Evolutionary conservation across 176 grass and related monocot genomes (phyloP), one percentile per base, ranked within the genome.

Genomic region (Oropetium thomaeum): DNA sequence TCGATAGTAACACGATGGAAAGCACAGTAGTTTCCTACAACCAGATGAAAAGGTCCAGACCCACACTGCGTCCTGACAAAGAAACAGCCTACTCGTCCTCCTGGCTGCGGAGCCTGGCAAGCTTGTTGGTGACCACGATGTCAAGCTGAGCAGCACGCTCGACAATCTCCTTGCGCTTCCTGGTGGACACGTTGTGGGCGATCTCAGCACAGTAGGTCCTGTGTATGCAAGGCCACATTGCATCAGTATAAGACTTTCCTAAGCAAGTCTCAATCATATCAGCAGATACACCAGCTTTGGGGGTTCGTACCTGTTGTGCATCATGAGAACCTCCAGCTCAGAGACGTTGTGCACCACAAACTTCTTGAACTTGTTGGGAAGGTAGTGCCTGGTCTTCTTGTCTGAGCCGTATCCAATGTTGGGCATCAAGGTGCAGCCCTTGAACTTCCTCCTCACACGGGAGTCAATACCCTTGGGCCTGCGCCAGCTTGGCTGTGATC

Each of bases 391-490:
- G 34, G 92, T 96, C 74, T 71, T 77, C 80, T 96, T 96, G 78
- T 92, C 92, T 45, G 89, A 92, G n/a, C 86, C 89, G 0, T 96
- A 92, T 0, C 93, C 93, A 74, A 92, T 96, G 59, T 96, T 96
- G 65, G 93, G 93, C 93, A 92, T 92, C 77, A 96, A 87, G 28
- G 87, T 92, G 52, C 44, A 59, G 79, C 93, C 89, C 81, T 96
- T 96, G 84, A 96, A 92, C 89, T 96, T 96, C 63, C 89, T 79
- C 71, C 89, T 89, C 29, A 96, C 92, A 47, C 89, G 83, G 14
- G 92, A 96, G 63, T 96, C 92, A 55, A 96, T 96, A 89, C 92
- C 92, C 86, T 96, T 96, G 15, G 92, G 92, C 89, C 92, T 87
- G 52, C 92, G 84, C 89, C 92, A 96, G 67, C 79, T 96, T 49